phyloP scores from a whole-genome alignment of 805 yeast species.

The Clavispora santaluciae region DNA sequence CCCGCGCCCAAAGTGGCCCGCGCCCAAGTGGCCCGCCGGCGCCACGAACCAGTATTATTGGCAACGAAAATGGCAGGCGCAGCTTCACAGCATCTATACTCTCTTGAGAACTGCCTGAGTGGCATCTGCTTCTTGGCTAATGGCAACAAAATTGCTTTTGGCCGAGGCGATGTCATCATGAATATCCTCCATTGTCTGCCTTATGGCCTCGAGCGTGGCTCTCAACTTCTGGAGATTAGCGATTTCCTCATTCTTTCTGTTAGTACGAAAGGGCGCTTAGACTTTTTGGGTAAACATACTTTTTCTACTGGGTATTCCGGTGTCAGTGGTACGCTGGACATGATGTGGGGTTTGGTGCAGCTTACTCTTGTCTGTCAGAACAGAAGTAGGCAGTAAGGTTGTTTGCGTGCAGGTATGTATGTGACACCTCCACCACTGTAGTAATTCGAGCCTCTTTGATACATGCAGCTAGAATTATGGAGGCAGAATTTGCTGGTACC shows the following conservation, averaged over 20 bases:
- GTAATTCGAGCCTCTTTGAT: too few relatives aligned
- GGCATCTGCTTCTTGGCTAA: conserved; percentile 5
- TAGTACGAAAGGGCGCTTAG: too few relatives aligned
- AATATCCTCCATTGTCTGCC: conserved; percentile 25
- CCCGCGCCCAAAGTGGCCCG: not conserved
- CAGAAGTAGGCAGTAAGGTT: too few relatives aligned
- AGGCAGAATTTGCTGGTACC: too few relatives aligned
- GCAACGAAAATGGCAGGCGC: too few relatives aligned
- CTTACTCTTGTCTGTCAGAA: not conserved
- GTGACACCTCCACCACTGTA: too few relatives aligned
- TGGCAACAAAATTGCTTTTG: conserved; percentile 13
- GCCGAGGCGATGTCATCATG: conserved; percentile 22
- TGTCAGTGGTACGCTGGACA: not conserved
- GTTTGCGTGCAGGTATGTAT: too few relatives aligned
- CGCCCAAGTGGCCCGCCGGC: too few relatives aligned
- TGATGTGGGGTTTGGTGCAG: not conserved
- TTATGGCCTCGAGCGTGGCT: conserved; percentile 26
- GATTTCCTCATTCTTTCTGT: conserved; percentile 5
- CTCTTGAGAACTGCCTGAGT: conserved; percentile 3
- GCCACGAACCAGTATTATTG: too few relatives aligned
- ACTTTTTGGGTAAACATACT: not conserved
- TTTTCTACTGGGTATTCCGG: not conserved
- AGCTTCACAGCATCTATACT: too few relatives aligned
- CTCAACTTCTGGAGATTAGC: conserved; percentile 23
- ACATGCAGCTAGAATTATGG: too few relatives aligned